phyloP scores from a whole-genome alignment of 2,329 filamentous ascomycete genomes.

The Colletotrichum lini region DNA sequence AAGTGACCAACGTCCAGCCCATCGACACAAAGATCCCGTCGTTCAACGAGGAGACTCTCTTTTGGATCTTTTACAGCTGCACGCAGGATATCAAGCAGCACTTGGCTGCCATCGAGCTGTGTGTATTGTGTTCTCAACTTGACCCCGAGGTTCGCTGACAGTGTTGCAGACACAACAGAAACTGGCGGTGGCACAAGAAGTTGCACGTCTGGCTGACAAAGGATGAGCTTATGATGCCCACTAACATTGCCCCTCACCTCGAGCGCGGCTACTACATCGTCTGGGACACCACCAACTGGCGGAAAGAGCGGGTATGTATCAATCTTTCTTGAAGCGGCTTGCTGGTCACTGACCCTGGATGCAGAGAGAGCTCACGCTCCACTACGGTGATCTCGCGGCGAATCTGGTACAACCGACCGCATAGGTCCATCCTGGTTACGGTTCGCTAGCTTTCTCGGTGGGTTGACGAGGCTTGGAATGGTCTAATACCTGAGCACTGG shows the following conservation, averaged over 20 bases:
- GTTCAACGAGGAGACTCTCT: constrained; percentile 78
- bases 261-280: constrained; percentile 78
- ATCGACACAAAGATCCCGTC: constrained; percentile 76
- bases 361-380: constrained; percentile 72
- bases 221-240: constrained; percentile 76
- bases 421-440: constrained; percentile 18
- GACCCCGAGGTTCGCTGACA: not conserved
- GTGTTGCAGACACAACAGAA: constrained; percentile 67
- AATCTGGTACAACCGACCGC: constrained; percentile 45
- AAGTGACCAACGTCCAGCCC: constrained; percentile 75
- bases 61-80: constrained; percentile 80
- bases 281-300: constrained; percentile 75
- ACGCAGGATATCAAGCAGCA: constrained; percentile 75
- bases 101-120: constrained; percentile 75
- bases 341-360: constrained; percentile 38
- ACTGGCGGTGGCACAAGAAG: constrained; percentile 80
- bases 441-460: constrained; percentile 28
- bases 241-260: constrained; percentile 69
- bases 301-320: constrained; percentile 72
- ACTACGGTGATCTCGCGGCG: constrained; percentile 74
- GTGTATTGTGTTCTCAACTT: constrained; percentile 47
- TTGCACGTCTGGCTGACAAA: constrained; percentile 77
- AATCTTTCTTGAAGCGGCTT: not conserved
- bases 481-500: constrained; percentile 34
- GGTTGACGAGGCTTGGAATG: constrained; percentile 34